phyloP scores from a whole-genome alignment of 306 rosid genomes.

The Trifolium repens region DNA sequence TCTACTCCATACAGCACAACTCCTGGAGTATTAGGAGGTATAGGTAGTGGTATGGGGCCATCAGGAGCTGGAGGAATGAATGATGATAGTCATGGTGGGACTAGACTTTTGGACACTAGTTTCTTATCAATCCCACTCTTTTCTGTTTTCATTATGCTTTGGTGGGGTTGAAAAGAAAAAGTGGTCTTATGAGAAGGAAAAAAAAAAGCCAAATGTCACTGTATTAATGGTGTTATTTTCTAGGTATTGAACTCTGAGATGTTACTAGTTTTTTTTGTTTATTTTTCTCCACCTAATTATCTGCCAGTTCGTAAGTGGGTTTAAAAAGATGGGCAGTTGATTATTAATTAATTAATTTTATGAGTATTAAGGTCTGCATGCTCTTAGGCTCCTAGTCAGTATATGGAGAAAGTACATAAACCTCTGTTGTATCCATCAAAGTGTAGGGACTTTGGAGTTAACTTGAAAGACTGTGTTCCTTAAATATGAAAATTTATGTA shows the following conservation, averaged over 20 bases:
- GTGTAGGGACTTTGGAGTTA: neutral
- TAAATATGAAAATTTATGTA: neutral
- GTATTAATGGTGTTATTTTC: constrained; percentile 55
- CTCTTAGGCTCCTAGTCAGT: constrained; percentile 4
- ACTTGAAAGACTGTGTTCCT: neutral
- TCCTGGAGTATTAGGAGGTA: constrained; percentile 81
- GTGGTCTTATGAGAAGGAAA: constrained; percentile 29
- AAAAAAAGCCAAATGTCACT: constrained; percentile 43
- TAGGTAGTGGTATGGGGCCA: constrained; percentile 71
- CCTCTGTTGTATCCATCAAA: neutral
- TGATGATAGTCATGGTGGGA: constrained; percentile 68
- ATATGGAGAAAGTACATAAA: neutral
- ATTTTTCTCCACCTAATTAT: constrained; percentile 36
- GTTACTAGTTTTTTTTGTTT: constrained; percentile 40
- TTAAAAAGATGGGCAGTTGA: constrained; percentile 44
- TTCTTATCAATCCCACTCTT: constrained; percentile 44
- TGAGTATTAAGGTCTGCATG: neutral
- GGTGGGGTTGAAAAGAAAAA: constrained; percentile 55
- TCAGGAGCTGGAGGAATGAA: constrained; percentile 78
- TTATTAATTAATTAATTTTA: constrained; percentile 41
- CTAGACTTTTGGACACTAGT: constrained; percentile 37
- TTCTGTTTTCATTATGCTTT: constrained; percentile 57
- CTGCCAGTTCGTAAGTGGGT: constrained; percentile 35
- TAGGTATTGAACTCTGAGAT: constrained; percentile 57
- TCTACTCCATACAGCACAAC: constrained; percentile 47